phyloP scores from a whole-genome alignment of 192 early-diverging fungal species.

The Physocladia obscura region DNA sequence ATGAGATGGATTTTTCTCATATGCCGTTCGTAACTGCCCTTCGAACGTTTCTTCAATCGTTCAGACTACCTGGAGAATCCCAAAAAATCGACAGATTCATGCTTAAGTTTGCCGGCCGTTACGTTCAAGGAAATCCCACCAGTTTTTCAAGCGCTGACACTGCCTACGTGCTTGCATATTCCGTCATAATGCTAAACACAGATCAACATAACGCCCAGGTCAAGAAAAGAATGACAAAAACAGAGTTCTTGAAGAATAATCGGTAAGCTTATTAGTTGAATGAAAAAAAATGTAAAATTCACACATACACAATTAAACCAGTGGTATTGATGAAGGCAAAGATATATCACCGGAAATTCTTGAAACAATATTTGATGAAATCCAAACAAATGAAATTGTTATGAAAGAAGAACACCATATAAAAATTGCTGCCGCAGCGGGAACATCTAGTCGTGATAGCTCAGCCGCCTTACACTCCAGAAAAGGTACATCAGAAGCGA shows the following conservation, averaged over 20 bases:
- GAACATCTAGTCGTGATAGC: neutral
- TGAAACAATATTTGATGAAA: constrained; percentile 78
- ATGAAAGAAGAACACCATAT: constrained; percentile 81
- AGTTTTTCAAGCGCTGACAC: constrained; percentile 89
- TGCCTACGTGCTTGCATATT: constrained; percentile 90
- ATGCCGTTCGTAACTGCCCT: constrained; percentile 79
- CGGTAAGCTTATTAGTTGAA: constrained; percentile 23
- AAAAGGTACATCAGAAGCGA: constrained; percentile 32
- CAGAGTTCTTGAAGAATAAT: constrained; percentile 88
- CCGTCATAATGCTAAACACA: constrained; percentile 91
- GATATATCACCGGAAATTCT: constrained; percentile 73
- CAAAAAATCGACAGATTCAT: constrained; percentile 98
- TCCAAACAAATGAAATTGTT: constrained; percentile 83
- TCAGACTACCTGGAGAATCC: constrained; percentile 88
- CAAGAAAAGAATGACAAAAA: constrained; percentile 79
- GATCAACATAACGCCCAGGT: constrained; percentile 88
- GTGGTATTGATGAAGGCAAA: constrained; percentile 85
- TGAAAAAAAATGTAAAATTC: neutral
- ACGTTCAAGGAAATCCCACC: constrained; percentile 76
- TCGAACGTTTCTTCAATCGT: constrained; percentile 79
- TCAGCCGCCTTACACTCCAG: neutral
- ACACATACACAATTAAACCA: neutral
- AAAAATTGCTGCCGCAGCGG: constrained; percentile 12
- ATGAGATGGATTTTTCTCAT: constrained; percentile 77
- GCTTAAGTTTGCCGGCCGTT: constrained; percentile 95